These are phyloP conservation scores for Eucalyptus polybractea DNA, from an alignment of 345 rosid genomes.

Conservation along the genomic window DNA sequence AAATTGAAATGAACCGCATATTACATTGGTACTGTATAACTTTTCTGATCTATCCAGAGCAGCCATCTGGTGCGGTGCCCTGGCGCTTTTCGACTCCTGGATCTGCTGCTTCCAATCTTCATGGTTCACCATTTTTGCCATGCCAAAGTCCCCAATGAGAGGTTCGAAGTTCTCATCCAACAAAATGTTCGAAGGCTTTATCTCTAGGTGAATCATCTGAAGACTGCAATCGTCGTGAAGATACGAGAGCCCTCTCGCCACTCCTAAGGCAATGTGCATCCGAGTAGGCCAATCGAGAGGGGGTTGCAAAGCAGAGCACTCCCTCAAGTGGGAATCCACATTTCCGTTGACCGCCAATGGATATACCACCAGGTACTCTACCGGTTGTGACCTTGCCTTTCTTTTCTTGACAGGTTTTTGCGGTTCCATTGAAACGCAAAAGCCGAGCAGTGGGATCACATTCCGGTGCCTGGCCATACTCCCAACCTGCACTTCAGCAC, in stretches of 20 bases:
- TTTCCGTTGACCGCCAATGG: background rate
- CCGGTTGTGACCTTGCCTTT: background rate
- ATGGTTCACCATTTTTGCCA: background rate
- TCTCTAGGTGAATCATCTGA: background rate
- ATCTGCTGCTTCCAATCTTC: background rate
- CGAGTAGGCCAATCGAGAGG: background rate
- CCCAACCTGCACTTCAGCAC: background rate
- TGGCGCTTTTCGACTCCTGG: background rate
- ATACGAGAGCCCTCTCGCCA: background rate
- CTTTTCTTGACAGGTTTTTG: background rate
- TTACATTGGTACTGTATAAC: fast-evolving
- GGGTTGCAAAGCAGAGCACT: background rate
- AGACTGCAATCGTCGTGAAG: background rate
- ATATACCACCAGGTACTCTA: background rate
- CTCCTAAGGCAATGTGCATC: background rate
- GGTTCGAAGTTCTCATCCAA: background rate
- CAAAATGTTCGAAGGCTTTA: background rate
- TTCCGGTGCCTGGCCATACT: background rate
- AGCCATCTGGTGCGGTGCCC: background rate
- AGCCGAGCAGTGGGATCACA: background rate
- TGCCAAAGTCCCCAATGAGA: background rate
- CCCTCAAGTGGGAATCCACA: background rate
- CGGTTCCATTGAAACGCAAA: background rate
- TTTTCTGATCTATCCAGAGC: background rate
- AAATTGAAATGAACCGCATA: background rate